Percentiles rank a stretch among this genome's conserved stretches.
Conservation (phyloP, 768 basidiomycete genomes). For the Tricholoma matsutake region DNA sequence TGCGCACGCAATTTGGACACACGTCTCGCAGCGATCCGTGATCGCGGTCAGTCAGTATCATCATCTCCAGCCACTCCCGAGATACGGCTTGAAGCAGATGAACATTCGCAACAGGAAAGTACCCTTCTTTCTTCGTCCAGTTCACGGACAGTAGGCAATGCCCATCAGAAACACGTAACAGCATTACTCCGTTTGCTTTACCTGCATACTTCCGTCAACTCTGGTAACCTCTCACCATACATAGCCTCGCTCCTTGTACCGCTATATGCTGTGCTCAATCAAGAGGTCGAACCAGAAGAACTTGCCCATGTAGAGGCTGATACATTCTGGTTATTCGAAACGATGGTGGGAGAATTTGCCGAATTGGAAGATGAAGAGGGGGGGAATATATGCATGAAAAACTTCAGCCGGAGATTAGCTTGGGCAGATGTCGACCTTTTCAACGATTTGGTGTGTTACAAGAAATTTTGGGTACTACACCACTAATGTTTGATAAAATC, state of each 20-base stretch:
- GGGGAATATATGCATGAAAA: conserved; percentile 58
- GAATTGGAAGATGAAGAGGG: conserved; percentile 72
- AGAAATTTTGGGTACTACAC: conserved; percentile 4
- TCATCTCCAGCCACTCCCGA: conserved; percentile 33
- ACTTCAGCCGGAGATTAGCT: conserved; percentile 54
- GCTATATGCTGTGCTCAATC: conserved; percentile 57
- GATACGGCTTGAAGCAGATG: conserved; percentile 32
- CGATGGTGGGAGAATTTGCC: conserved; percentile 66
- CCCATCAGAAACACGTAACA: conserved; percentile 58
- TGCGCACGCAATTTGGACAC: conserved; percentile 52
- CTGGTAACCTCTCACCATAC: conserved; percentile 65
- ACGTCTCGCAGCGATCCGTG: conserved; percentile 46
- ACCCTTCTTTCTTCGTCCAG: conserved; percentile 37
- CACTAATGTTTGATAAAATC: conserved; percentile 2
- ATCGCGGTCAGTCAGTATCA: conserved; percentile 31
- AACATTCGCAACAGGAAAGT: conserved; percentile 28
- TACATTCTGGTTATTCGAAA: conserved; percentile 80
- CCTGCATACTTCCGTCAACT: conserved; percentile 68
- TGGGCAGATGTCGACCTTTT: conserved; percentile 66
- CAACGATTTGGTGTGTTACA: conserved; percentile 49
- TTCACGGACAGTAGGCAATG: conserved; percentile 35
- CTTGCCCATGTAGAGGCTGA: conserved; percentile 73
- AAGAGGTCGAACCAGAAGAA: conserved; percentile 61
- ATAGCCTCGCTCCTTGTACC: conserved; percentile 69
- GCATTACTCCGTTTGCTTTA: conserved; percentile 69